Evolutionary conservation across 129 eudicot species (phyloP).

Genomic region (Smallanthus sonchifolius): DNA sequence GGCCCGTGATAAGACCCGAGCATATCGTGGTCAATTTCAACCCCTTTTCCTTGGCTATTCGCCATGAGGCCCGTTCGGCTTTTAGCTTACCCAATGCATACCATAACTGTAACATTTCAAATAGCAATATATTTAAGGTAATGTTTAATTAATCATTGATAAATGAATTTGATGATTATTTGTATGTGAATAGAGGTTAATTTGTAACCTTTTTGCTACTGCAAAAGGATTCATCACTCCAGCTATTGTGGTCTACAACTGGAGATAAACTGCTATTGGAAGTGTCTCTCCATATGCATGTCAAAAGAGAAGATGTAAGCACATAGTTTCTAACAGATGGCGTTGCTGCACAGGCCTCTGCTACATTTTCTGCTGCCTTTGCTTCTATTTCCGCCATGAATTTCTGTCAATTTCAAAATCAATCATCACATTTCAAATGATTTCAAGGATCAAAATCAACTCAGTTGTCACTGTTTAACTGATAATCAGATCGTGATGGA

Average conservation of each 20-base stretch:
- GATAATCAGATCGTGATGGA: background rate
- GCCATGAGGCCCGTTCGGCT: slow-evolving; percentile 71
- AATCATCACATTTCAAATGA: background rate
- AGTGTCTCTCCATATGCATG: slow-evolving; percentile 63
- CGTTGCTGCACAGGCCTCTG: slow-evolving; percentile 59
- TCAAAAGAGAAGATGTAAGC: slow-evolving; percentile 67
- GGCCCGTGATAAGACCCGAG: slow-evolving; percentile 67
- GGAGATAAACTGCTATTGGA: slow-evolving; percentile 25
- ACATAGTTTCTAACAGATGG: slow-evolving; percentile 57
- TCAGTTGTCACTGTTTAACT: background rate
- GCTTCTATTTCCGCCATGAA: slow-evolving; percentile 72
- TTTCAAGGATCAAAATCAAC: background rate
- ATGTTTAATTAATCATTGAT: background rate
- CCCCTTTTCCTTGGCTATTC: slow-evolving; percentile 49
- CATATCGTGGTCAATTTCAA: slow-evolving; percentile 60
- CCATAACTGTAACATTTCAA: slow-evolving; percentile 51
- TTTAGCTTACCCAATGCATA: slow-evolving; percentile 70
- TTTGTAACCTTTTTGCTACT: slow-evolving; percentile 48
- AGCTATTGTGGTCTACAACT: slow-evolving; percentile 48
- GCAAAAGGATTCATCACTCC: slow-evolving; percentile 79
- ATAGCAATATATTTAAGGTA: background rate
- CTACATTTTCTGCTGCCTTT: slow-evolving; percentile 54
- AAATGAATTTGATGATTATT: background rate
- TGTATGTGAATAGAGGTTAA: background rate
- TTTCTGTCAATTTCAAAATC: slow-evolving; percentile 42